Evolutionary conservation across 805 yeast genomes (phyloP).

Genomic region (Teunomyces funiuensis): DNA sequence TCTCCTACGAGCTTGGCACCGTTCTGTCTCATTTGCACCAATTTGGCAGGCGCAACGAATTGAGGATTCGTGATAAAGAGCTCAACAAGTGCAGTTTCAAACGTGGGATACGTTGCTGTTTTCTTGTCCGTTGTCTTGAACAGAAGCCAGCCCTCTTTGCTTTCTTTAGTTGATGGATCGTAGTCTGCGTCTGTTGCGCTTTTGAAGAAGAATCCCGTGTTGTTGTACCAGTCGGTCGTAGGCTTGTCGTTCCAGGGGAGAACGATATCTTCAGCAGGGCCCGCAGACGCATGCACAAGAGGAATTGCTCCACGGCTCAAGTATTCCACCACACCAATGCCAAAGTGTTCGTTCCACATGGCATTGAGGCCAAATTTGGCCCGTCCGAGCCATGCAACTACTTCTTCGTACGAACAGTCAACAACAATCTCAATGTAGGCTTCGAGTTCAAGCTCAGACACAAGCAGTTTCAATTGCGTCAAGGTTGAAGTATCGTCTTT

Average conservation of each 20-base stretch:
- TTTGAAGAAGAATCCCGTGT: slow-evolving; percentile 80
- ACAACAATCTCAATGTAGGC: slow-evolving; percentile 55
- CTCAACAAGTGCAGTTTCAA: slow-evolving; percentile 49
- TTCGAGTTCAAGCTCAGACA: slow-evolving; percentile 25
- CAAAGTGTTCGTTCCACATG: slow-evolving; percentile 99
- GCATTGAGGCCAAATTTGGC: slow-evolving; percentile 84
- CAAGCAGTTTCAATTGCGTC: slow-evolving; percentile 43
- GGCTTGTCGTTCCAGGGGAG: slow-evolving; percentile 10
- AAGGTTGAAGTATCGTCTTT: slow-evolving; percentile 64
- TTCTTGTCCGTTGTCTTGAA: slow-evolving; percentile 3
- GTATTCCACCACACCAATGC: slow-evolving; percentile 95
- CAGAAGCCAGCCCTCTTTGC: slow-evolving; percentile 3
- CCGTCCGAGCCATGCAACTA: slow-evolving; percentile 51
- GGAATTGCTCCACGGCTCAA: slow-evolving; percentile 85
- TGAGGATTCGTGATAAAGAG: slow-evolving; percentile 39
- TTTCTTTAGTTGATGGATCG: slow-evolving; percentile 12
- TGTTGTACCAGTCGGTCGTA: slow-evolving; percentile 31
- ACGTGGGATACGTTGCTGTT: slow-evolving; percentile 36
- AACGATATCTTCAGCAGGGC: slow-evolving; percentile 90
- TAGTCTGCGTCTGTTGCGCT: slow-evolving; percentile 73
- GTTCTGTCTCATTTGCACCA: slow-evolving; percentile 42
- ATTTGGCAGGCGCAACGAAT: slow-evolving; percentile 28
- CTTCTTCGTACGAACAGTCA: slow-evolving; percentile 70
- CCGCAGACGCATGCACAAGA: slow-evolving; percentile 91
- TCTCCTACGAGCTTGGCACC: slow-evolving; percentile 47